Evolutionary conservation across 2,329 filamentous ascomycete genomes (phyloP), one percentile per base, ranked within the genome.

Genomic region (Apiospora koreana): DNA sequence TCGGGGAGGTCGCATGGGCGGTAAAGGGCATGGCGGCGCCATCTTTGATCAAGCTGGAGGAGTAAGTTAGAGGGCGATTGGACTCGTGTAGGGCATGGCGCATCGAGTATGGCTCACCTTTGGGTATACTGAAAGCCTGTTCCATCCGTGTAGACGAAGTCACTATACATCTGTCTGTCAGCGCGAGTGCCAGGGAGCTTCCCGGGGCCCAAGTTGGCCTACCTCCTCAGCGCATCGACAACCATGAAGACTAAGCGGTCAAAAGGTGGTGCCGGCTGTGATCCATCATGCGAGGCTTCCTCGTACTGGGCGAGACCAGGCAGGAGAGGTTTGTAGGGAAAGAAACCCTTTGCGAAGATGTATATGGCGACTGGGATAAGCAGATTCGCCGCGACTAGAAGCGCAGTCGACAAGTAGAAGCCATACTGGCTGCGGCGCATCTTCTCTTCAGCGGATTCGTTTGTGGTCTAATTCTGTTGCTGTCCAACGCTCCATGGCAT

Each of bases 211-310:
- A 21, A 10, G 14, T 42, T 28, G 23, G 69, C 79, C 71, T 86
- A 94, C 93, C 93, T 97, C 81, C 95, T 88, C 80, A 99, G 82
- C 31, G 96, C 95, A 87, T 99, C 96, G 38, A 99, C 93, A 8
- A 99, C 94, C 95, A 99, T 98, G 80, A 99, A 98, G 69, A 99
- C 86, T 68, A 98, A 85, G 77, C 92, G 94, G 81, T 98, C 91
- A 80, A 99, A 99, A 0, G 92, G 90, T 43, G 93, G 87, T 66
- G 86, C 81, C 3, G 92, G 90, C 8, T 86, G 86, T 65, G 82
- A 77, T 25, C 84, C 89, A 83, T 87, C 86, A 65, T 85, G 82
- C 38, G 88, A 79, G 3, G 38, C 21, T 67, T 86, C 77, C 72
- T 89, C 87, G 80, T 91, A 93, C 73, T 87, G 84, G 12, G 96